Conservation (phyloP, 768 basidiomycete species). For the Tylopilus cervinicoccineus region DNA sequence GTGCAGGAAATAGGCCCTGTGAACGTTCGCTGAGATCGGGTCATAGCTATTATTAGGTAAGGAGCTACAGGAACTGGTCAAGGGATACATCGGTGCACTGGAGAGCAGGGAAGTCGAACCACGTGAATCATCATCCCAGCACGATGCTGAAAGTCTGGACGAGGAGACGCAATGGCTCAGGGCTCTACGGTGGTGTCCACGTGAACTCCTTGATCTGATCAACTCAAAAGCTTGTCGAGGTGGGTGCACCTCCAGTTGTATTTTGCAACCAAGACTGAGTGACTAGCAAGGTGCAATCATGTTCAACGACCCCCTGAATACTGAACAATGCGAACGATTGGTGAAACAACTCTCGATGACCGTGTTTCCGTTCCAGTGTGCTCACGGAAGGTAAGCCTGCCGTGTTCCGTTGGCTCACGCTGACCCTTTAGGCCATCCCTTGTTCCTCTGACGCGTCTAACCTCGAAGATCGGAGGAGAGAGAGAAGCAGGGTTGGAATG, state of each 20-base stretch:
- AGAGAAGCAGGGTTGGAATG: conserved; percentile 20
- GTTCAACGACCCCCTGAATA: conserved; percentile 82
- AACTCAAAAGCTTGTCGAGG: conserved; percentile 98
- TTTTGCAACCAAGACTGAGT: conserved; percentile 1
- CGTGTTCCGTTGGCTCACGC: not conserved
- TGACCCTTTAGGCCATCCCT: conserved; percentile 45
- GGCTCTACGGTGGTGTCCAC: conserved; percentile 80
- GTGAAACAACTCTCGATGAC: conserved; percentile 66
- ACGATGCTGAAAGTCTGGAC: conserved; percentile 4
- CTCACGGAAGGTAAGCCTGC: conserved; percentile 73
- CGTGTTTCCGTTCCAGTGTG: conserved; percentile 90
- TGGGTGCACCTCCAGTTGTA: conserved; percentile 31
- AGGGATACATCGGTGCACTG: conserved; percentile 62
- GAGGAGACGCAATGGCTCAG: conserved; percentile 53
- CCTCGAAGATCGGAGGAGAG: conserved; percentile 9
- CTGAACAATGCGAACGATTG: conserved; percentile 66
- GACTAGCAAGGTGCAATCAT: conserved; percentile 79
- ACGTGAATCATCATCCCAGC: conserved; percentile 15
- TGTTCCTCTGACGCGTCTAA: conserved; percentile 42
- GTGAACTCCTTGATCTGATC: conserved; percentile 72
- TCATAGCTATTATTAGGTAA: conserved; percentile 57
- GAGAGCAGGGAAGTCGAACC: conserved; percentile 41
- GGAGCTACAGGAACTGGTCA: conserved; percentile 74
- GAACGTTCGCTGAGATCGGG: conserved; percentile 9
- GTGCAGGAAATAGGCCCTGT: conserved; percentile 8